Conservation (phyloP, 164 flowering plant species). For the Brasenia schreberi region DNA sequence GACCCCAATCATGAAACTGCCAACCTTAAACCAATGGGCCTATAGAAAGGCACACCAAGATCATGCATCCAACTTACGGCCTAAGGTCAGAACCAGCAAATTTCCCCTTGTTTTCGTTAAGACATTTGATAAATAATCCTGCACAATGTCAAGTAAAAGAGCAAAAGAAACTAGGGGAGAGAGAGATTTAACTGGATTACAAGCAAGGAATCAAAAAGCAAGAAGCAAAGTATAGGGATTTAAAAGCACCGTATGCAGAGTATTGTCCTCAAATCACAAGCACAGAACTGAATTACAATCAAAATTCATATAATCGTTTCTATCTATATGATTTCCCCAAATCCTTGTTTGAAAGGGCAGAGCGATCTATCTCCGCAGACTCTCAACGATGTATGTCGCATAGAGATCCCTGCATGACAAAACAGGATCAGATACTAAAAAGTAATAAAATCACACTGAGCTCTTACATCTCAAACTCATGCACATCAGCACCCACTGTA, state of each 20-base stretch:
- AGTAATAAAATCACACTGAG: not conserved
- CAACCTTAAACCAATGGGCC: too few relatives aligned
- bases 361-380: conserved; percentile 20
- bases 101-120: not conserved
- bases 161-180: not conserved
- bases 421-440: not conserved
- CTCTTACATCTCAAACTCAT: not conserved
- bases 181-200: not conserved
- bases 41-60: too few relatives aligned
- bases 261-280: not conserved
- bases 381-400: conserved; percentile 32
- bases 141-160: too few relatives aligned
- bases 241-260: not conserved
- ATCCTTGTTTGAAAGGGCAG: not conserved
- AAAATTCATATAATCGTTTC: too few relatives aligned
- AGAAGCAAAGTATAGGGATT: too few relatives aligned
- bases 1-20: too few relatives aligned
- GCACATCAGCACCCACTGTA: not conserved
- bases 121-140: too few relatives aligned
- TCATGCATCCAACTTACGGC: not conserved
- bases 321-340: not conserved
- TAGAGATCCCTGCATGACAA: conserved; percentile 32
- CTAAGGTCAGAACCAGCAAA: not conserved
- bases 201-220: too few relatives aligned
- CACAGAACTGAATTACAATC: not conserved